phyloP scores from a whole-genome alignment of 2,329 filamentous ascomycete genomes.

The Ophiostoma pallidulum region DNA sequence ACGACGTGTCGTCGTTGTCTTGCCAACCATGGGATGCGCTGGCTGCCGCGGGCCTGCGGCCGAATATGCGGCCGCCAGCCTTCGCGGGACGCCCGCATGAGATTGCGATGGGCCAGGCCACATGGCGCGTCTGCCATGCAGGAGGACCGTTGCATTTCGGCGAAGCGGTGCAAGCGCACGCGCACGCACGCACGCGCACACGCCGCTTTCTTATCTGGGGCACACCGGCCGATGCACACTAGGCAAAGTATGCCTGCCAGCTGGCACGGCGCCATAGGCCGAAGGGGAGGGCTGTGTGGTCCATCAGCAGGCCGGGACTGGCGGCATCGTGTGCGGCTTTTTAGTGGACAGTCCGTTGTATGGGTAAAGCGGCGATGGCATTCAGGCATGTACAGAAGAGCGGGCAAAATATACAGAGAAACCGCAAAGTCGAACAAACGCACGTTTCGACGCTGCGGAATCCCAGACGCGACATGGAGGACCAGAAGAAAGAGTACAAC shows the following conservation, averaged over 20 bases:
- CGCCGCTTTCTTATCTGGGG: not conserved
- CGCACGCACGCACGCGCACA: no score
- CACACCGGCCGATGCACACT: not conserved
- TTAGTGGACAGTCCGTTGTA: no score
- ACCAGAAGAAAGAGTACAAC: no score
- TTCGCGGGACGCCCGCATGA: no score
- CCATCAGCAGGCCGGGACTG: no score
- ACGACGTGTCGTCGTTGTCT: conserved; percentile 9
- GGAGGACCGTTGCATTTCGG: not conserved
- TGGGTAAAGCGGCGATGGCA: conserved; percentile 16
- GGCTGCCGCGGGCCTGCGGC: conserved; percentile 4
- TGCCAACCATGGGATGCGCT: conserved; percentile 3
- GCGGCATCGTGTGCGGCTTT: not conserved
- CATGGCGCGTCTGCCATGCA: not conserved
- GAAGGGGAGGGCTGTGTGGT: not conserved
- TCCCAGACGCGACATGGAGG: no score
- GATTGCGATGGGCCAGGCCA: not conserved
- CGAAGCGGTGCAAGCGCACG: not conserved
- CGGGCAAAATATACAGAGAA: conserved; percentile 4
- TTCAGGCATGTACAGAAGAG: conserved; percentile 10
- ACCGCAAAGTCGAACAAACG: no score
- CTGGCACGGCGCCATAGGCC: conserved; percentile 10
- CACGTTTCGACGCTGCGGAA: no score
- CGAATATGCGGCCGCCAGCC: conserved; percentile 12
- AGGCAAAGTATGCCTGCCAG: conserved; percentile 7